Evolutionary conservation across 225 moss, liverwort and hornwort species (phyloP), one percentile per base, ranked within the genome.

Genomic region (Straminergon stramineum): DNA sequence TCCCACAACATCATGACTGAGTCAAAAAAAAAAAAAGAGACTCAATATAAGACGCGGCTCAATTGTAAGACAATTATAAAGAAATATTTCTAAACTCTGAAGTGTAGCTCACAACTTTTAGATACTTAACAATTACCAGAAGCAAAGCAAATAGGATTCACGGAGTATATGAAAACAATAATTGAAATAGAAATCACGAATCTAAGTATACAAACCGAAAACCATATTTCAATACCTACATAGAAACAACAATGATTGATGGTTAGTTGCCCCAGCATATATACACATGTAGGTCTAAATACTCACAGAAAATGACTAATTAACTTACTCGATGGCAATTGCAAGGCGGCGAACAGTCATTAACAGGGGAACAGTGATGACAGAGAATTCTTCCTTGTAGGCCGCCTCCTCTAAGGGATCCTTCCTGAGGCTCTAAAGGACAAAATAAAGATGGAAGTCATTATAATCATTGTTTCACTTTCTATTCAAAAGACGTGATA

Each of bases 401-500:
- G 97, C 97, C 86, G 96, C 98, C 91, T 98, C 97, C 83, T 98
- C 98, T 55, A 91, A 70, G 51, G 97, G 96, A 90, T 98, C 98
- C 89, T 98, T 98, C 91, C 95, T 93, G 57, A 95, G 95, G 82
- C 96, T 96, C 96, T 96, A 93, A 83, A n/a, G n/a, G n/a, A n/a
- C n/a, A n/a, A n/a, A n/a, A n/a, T n/a, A n/a, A n/a, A n/a, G n/a
- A n/a, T n/a, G n/a, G n/a, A n/a, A n/a, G n/a, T n/a, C n/a, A n/a
- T n/a, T n/a, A n/a, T n/a, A n/a, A n/a, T n/a, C n/a, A n/a, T n/a
- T n/a, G n/a, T n/a, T n/a, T n/a, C n/a, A n/a, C n/a, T n/a, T n/a
- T n/a, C n/a, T n/a, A n/a, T n/a, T n/a, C n/a, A n/a, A n/a, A n/a
- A n/a, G n/a, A n/a, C n/a, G n/a, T n/a, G n/a, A n/a, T n/a, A n/a